Evolutionary conservation across 2,329 filamentous ascomycete genomes (phyloP), one percentile per base, ranked within the genome.

Genomic region (Aspergillus sp.): DNA sequence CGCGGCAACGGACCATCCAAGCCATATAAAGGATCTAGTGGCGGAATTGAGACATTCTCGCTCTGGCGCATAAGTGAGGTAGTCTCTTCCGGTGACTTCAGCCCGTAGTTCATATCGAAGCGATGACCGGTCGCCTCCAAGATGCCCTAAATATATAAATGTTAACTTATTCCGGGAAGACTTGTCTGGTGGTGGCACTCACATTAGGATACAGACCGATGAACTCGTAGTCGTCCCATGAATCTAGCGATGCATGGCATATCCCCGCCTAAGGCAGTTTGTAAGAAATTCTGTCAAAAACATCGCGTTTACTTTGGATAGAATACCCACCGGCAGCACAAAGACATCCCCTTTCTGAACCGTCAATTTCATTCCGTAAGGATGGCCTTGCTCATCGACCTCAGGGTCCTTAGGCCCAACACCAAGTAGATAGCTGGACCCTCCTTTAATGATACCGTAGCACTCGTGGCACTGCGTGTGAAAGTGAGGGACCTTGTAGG

Each of bases 91-190:
- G 27, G 39, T n/a, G 27, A 15, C 30, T 57, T 15, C 15, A 50
- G 19, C 44, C 30, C 54, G 19, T 48, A 51, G 41, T 50, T 57
- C 54, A 51, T 57, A 51, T 57, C 54, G 38, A 42, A 55, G 39
- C 52, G n/a, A 47, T 44, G 32, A 13, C 39, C 41, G 25, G 52
- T 23, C 32, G 36, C 52, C 19, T 41, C 36, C n/a, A 21, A 32
- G 27, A 21, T 41, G 21, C 51, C 42, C 42, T 47, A 11, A 47
- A 11, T 10, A 47, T 47, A 17, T 47, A 27, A 50, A 15, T 15
- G 19, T 50, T 50, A 27, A 50, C 47, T 50, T 5, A 6, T 25
- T 27, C 7, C 47, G 21, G 17, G 52, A 25, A 36, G 3, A 36
- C 32, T 36, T 36, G 3, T 36, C 32, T 36, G 32, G 32, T 30